Evolutionary conservation across 192 early-diverging fungal species (phyloP), one percentile per base, ranked within the genome.

Genomic region (Entomortierella beljakovae): DNA sequence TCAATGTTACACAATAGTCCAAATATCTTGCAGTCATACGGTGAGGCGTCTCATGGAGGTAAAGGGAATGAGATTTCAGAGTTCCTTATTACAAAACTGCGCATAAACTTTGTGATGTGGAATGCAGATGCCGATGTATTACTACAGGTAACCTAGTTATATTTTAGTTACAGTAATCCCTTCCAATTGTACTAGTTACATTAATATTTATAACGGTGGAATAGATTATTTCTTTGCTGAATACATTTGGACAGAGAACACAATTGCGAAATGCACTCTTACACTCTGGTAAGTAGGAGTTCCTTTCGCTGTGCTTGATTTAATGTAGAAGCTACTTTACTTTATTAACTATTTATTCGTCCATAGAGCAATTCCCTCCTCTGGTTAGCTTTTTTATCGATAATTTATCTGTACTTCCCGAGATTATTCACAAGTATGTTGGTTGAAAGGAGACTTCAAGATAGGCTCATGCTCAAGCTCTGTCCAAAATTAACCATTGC

Each of bases 41-140:
- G 89, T 9, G 70, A 72, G 55, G 62, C 81, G 2, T 72, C 79
- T 8, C 80, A 63, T 1, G 86, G 85, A 46, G 91, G 90, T 32
- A 82, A 87, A 40, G 94, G 91, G 9, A 35, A 48, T 2, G 37
- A 72, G 0, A 71, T 91, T 18, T 73, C 94, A 16, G 89, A 92
- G 37, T 93, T 90, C 51, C 70, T 92, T 23, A 73, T 93, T 26
- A 59, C 76, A 20, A 87, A 86, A 43, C 76, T 92, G 31, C 75
- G 85, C 31, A 81, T 83, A 52, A 91, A 89, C 40, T 89, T 92
- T 79, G 72, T 82, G 2, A 64, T 92, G 32, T 95, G 94, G 94
- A 85, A 86, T 53, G 86, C 90, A 4, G 89, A 95, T 58, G 71
- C 76, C n/a, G 88, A 90, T 63, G 89, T 93, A 13, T 60, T 94